A percentile compares a stretch with the other conserved stretches of the same genome.
Evolutionary conservation across 1,284 basidiomycete genomes (phyloP).

Genomic region (Malassezia brasiliensis): DNA sequence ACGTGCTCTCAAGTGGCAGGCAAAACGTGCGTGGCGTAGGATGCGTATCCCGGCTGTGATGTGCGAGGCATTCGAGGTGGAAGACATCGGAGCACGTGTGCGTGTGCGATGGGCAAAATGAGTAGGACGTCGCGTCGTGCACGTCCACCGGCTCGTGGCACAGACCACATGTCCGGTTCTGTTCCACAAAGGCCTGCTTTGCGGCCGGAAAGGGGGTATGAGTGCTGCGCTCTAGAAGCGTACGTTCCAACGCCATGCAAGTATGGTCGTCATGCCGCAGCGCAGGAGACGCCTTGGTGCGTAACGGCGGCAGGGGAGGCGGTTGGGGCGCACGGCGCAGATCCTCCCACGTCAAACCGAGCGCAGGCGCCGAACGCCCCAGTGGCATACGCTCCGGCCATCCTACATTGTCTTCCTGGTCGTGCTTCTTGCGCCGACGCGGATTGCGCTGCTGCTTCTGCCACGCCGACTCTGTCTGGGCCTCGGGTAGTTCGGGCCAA

Average conservation of each 20-base stretch:
- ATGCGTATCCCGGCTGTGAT: background rate
- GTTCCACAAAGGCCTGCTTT: background rate
- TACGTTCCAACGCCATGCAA: background rate
- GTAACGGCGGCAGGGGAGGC: background rate
- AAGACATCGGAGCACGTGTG: background rate
- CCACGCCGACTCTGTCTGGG: background rate
- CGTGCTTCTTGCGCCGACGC: background rate
- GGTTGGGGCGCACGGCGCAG: background rate
- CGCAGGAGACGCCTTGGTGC: background rate
- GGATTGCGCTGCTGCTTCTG: slow-evolving; percentile 6
- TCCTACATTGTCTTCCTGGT: background rate
- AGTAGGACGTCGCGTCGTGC: background rate
- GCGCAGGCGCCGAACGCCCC: slow-evolving; percentile 4
- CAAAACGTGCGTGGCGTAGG: slow-evolving; percentile 8
- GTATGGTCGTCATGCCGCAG: background rate
- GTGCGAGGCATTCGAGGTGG: slow-evolving; percentile 15
- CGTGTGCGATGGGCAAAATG: background rate
- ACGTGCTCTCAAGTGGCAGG: slow-evolving; percentile 3
- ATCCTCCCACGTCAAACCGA: slow-evolving; percentile 7
- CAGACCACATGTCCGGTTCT: background rate
- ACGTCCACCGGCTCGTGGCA: background rate
- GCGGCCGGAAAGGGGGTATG: background rate
- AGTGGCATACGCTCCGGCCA: slow-evolving; percentile 10
- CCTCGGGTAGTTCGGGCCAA: slow-evolving; percentile 11
- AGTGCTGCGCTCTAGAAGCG: background rate